Conservation (phyloP, 2,329 filamentous ascomycete species). For the Aureobasidium lini region DNA sequence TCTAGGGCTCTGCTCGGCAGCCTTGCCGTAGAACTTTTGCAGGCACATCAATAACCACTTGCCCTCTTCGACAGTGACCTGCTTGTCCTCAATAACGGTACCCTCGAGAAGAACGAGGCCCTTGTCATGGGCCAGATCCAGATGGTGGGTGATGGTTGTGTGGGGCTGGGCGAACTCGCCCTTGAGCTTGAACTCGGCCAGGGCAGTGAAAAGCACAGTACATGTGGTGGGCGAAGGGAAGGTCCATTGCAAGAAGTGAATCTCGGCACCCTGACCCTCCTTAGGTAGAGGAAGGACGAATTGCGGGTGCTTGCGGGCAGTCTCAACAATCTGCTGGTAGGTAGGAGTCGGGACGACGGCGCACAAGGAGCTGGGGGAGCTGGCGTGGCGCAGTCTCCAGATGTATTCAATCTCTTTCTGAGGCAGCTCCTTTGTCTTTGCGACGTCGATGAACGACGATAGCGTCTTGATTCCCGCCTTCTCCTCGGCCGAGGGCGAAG, state of each 20-base stretch:
- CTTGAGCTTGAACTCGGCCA: conserved; percentile 85
- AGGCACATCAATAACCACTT: conserved; percentile 86
- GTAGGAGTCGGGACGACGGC: conserved; percentile 67
- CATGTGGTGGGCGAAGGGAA: conserved; percentile 61
- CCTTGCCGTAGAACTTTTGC: conserved; percentile 81
- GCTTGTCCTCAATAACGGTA: conserved; percentile 64
- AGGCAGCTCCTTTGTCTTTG: conserved; percentile 66
- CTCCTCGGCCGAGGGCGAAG: conserved; percentile 25
- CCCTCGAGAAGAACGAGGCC: conserved; percentile 83
- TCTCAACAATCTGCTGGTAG: conserved; percentile 64
- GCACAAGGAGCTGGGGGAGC: conserved; percentile 67
- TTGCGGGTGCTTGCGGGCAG: conserved; percentile 69
- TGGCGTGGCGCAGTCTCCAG: conserved; percentile 82
- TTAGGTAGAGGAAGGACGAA: conserved; percentile 86
- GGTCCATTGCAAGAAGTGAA: conserved; percentile 95
- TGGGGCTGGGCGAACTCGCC: conserved; percentile 88
- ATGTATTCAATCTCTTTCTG: conserved; percentile 75
- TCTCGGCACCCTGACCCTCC: conserved; percentile 64
- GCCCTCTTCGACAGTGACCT: conserved; percentile 73
- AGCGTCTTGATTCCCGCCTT: conserved; percentile 54
- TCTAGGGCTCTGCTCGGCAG: conserved; percentile 50
- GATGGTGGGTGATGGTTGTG: conserved; percentile 87
- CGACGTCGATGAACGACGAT: conserved; percentile 66
- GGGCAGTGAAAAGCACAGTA: conserved; percentile 78
- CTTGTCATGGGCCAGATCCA: conserved; percentile 66